phyloP scores from a whole-genome alignment of 2,329 filamentous ascomycete genomes.

The Curvularia hawaiiensis region DNA sequence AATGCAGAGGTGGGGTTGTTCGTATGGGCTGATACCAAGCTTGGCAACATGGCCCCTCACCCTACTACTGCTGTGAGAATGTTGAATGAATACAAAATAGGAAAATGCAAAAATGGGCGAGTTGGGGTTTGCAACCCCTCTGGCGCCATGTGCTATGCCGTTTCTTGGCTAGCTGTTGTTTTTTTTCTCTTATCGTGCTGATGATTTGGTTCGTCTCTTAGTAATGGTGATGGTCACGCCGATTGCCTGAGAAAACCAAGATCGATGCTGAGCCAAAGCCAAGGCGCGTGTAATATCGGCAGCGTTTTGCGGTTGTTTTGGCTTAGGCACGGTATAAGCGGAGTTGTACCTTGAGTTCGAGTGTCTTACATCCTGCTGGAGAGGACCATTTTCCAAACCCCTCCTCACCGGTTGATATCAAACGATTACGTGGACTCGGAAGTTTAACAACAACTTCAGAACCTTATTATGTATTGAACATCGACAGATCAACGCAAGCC shows the following conservation, averaged over 20 bases:
- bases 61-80: background rate
- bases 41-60: too few relatives aligned
- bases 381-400: background rate
- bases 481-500: background rate
- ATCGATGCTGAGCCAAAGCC: slow-evolving; percentile 2
- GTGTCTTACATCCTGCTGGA: background rate
- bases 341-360: background rate
- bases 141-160: background rate
- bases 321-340: background rate
- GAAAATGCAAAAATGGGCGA: background rate
- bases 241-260: background rate
- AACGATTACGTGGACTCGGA: background rate
- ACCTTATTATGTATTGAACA: background rate
- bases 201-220: background rate
- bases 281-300: slow-evolving; percentile 1
- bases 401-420: background rate
- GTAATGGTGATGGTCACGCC: background rate
- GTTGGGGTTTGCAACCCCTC: background rate
- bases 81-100: background rate
- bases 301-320: background rate
- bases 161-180: background rate
- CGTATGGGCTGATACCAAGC: too few relatives aligned
- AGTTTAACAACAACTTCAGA: background rate
- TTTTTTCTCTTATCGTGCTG: background rate
- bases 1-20: too few relatives aligned